Base-by-base conservation (phyloP, 2,329 filamentous ascomycete genomes). In the Nannizzia gypsea region DNA sequence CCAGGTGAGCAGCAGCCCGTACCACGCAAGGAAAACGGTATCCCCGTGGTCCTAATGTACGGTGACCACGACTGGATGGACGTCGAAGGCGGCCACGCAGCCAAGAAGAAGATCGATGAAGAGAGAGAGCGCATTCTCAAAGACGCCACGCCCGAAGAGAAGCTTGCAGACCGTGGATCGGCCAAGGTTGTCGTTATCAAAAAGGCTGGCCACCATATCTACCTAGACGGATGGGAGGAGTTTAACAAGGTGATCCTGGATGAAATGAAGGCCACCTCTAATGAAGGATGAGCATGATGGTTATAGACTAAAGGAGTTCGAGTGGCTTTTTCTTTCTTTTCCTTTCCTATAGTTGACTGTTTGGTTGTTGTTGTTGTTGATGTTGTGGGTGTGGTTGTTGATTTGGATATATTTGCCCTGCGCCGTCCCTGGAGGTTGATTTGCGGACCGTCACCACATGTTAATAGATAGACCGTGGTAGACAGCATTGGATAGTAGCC, bases 51-150 rank as follows among this genome's bases (percentile, higher is more conserved):
- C 6, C 83, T 99, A 70, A 91, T 97, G 88, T 99, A 99, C 70
- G 93, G 93, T 64, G 91, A 97, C 67, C 86, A 93, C 69, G 93
- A 99, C 77, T 99, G 93, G 93, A 99, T 99, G 93, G 93, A 99
- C 66, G 85, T 93, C 6, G 84, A 84, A 0, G 93, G 91, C 28
- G 93, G 93, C 0, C 83, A 85, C 54, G 90, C 88, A 0, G 85
- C 91, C 0, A 83, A 88, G 68, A 83, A 91, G 73, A 90, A 87
- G 71, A 81, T 97, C 11, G 85, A 89, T 62, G 79, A 85, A 61
- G 84, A 86, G 63, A 82, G 81, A 64, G 74, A 75, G 26, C 81
- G 82, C 56, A 78, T 81, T 0, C 74, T 96, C 2, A 73, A 79
- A 11, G 73, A 80, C 22, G 86, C 81, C 0, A 65, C 68, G 1